Evolutionary conservation across 768 basidiomycete genomes (phyloP).

Genomic region (Psilocybe cubensis): DNA sequence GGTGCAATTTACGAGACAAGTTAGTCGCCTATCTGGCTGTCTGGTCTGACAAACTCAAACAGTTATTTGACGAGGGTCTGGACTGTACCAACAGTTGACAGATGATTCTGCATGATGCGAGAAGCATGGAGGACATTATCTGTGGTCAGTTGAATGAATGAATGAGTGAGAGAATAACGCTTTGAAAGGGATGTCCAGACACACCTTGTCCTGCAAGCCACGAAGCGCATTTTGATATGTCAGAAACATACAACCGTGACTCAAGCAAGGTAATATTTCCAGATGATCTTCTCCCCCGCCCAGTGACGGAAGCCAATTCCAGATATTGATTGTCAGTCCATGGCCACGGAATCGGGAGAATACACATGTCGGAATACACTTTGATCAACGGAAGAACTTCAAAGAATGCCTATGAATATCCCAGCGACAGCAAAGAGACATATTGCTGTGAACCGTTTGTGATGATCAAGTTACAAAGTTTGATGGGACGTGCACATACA

Average conservation of each 20-base stretch:
- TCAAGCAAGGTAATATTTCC: not conserved
- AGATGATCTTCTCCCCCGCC: not conserved
- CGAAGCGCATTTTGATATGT: not conserved
- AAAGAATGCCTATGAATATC: not conserved
- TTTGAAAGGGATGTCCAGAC: not conserved
- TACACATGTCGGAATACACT: not conserved
- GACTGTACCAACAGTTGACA: not conserved
- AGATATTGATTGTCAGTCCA: not conserved
- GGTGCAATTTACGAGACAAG: too few relatives aligned
- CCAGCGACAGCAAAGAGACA: not conserved
- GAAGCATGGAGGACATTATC: not conserved
- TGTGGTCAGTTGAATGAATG: too few relatives aligned
- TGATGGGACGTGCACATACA: not conserved
- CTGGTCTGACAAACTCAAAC: not conserved
- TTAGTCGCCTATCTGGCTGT: not conserved
- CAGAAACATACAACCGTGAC: not conserved
- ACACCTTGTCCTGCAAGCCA: not conserved
- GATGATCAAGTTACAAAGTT: not conserved
- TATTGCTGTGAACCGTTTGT: not conserved
- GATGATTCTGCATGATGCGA: not conserved
- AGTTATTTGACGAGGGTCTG: not conserved
- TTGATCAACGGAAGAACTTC: not conserved
- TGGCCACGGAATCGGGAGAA: not conserved
- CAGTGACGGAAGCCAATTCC: not conserved
- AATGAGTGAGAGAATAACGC: not conserved